These are phyloP conservation scores for Penicillium salamii DNA, from an alignment of 495 filamentous ascomycete genomes.

Conservation along the genomic window DNA sequence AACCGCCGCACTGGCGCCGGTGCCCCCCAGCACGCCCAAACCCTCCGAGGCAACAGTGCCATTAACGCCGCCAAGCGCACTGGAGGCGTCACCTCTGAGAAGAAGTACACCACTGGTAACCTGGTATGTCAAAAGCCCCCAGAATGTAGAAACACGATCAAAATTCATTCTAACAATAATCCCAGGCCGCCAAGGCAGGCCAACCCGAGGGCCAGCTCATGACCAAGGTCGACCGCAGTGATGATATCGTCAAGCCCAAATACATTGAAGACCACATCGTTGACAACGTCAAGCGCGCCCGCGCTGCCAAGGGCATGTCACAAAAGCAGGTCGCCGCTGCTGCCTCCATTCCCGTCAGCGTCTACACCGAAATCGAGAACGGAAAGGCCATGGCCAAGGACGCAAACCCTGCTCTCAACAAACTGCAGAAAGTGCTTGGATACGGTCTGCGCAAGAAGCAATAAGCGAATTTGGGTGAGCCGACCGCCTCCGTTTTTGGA, in stretches of 20 bases:
- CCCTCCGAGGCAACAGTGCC: constrained; percentile 80
- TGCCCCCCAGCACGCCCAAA: constrained; percentile 69
- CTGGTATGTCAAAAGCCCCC: constrained; percentile 57
- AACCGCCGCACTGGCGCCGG: constrained; percentile 63
- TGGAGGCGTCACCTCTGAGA: constrained; percentile 83
- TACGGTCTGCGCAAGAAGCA: too few relatives aligned
- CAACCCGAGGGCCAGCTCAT: constrained; percentile 86
- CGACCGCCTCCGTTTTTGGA: too few relatives aligned
- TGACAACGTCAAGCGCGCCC: constrained; percentile 72
- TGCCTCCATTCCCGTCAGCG: too few relatives aligned
- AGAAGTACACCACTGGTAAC: constrained; percentile 81
- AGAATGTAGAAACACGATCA: neutral
- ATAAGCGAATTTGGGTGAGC: too few relatives aligned
- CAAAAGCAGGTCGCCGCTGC: constrained; percentile 82
- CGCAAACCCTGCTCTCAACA: too few relatives aligned
- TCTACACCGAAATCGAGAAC: too few relatives aligned
- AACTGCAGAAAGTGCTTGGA: too few relatives aligned
- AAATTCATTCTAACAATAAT: constrained; percentile 2
- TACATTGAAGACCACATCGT: constrained; percentile 79
- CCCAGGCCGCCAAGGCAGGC: constrained; percentile 53
- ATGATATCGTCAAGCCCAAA: constrained; percentile 96
- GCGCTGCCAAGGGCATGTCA: constrained; percentile 77
- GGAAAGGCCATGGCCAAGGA: too few relatives aligned
- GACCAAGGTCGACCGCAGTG: constrained; percentile 96
- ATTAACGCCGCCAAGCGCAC: constrained; percentile 85